Percentiles rank a stretch among this genome's conserved stretches.
These are phyloP conservation scores for Scenedesmus sp. DNA, from an alignment of 163 green algal species.

Conservation along the genomic window DNA sequence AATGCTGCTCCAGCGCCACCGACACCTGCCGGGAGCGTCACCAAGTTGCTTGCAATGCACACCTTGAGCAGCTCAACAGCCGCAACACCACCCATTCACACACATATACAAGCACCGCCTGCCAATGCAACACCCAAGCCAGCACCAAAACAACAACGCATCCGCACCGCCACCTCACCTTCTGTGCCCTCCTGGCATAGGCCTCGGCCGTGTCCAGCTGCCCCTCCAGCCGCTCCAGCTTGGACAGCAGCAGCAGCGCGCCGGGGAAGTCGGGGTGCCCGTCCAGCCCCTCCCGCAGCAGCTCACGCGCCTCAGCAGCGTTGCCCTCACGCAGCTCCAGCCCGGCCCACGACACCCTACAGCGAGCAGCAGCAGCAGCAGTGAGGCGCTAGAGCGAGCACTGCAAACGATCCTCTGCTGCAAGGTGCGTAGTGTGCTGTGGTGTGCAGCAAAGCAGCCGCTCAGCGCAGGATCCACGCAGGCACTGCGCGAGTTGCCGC, in stretches of 20 bases:
- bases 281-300: constrained; percentile 63
- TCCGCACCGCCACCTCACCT: too few relatives aligned
- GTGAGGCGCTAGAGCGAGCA: neutral
- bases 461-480: too few relatives aligned
- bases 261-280: constrained; percentile 54
- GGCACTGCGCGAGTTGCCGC: too few relatives aligned
- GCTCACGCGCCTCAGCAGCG: constrained; percentile 43
- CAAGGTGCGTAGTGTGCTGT: too few relatives aligned
- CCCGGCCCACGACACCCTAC: constrained; percentile 38
- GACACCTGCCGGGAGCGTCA: too few relatives aligned
- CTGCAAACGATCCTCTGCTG: too few relatives aligned
- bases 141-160: neutral
- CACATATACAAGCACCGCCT: neutral
- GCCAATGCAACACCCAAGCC: neutral
- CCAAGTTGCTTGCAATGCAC: too few relatives aligned
- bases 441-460: too few relatives aligned
- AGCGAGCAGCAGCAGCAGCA: neutral
- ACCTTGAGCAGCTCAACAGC: too few relatives aligned
- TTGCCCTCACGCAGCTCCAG: constrained; percentile 50
- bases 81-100: too few relatives aligned
- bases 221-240: constrained; percentile 53
- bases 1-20: too few relatives aligned
- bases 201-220: constrained; percentile 49
- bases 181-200: constrained; percentile 37
- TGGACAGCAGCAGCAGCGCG: constrained; percentile 57